These are phyloP conservation scores for Raphidocelis subcapitata DNA, from an alignment of 139 green algal species.

Conservation along the genomic window DNA sequence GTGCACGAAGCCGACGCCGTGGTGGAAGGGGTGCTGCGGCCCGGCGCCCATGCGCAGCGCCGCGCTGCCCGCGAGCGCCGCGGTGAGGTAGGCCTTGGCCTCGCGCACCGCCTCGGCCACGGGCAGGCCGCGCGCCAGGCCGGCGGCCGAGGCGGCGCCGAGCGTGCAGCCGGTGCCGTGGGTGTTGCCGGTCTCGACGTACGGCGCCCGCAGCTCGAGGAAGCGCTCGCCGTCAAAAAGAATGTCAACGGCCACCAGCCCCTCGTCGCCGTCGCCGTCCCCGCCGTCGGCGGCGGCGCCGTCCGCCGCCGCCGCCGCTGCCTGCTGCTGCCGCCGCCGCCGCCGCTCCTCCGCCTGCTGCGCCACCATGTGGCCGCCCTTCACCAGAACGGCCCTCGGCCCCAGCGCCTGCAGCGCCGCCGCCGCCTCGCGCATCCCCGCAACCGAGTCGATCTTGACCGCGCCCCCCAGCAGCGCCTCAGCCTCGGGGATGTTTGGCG, in stretches of 20 bases:
- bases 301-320: neutral
- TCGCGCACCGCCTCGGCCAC: constrained; percentile 51
- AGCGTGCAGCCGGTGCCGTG: constrained; percentile 97
- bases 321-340: constrained; percentile 12
- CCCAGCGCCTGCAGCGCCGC: constrained; percentile 57
- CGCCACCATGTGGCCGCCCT: constrained; percentile 84
- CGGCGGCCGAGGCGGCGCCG: constrained; percentile 78
- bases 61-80: constrained; percentile 53
- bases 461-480: constrained; percentile 69
- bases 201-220: constrained; percentile 44
- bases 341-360: constrained; percentile 10
- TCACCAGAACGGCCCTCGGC: constrained; percentile 77
- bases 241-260: constrained; percentile 63
- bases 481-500: constrained; percentile 94
- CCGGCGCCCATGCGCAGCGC: constrained; percentile 65
- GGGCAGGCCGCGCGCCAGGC: constrained; percentile 78
- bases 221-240: constrained; percentile 77
- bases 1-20: constrained; percentile 34
- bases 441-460: constrained; percentile 40
- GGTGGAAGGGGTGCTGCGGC: constrained; percentile 79
- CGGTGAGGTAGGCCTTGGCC: constrained; percentile 72
- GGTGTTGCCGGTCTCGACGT: constrained; percentile 74
- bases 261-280: neutral
- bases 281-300: neutral
- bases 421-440: constrained; percentile 69